Conservation (phyloP, 1,139 yeast genomes). For the Zhuliangozyma blackwelliae region DNA sequence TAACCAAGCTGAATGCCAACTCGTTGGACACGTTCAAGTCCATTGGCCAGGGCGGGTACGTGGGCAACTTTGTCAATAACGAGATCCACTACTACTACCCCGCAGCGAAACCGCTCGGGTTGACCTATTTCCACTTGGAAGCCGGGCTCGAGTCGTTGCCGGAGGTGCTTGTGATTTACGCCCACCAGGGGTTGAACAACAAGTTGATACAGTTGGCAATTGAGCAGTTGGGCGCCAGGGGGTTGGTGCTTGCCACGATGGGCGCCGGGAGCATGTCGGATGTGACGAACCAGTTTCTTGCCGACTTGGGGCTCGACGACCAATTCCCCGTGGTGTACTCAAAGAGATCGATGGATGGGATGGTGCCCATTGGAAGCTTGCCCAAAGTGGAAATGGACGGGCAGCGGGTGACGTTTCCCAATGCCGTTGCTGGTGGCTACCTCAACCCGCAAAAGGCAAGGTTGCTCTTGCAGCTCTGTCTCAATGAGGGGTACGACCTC, state of each 20-base stretch:
- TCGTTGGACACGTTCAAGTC: slow-evolving; percentile 65
- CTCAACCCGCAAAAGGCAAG: slow-evolving; percentile 66
- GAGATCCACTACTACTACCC: slow-evolving; percentile 64
- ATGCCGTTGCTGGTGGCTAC: slow-evolving; percentile 56
- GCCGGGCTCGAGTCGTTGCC: slow-evolving; percentile 22
- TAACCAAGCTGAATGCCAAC: slow-evolving; percentile 67
- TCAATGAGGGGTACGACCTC: slow-evolving; percentile 38
- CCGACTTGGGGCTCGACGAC: slow-evolving; percentile 22
- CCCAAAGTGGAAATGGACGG: slow-evolving; percentile 24
- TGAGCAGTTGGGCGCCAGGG: slow-evolving; percentile 41
- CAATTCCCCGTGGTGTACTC: slow-evolving; percentile 57
- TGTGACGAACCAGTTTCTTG: slow-evolving; percentile 40
- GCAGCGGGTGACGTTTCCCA: slow-evolving; percentile 18
- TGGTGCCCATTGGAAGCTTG: slow-evolving; percentile 37
- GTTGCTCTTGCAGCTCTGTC: slow-evolving; percentile 55
- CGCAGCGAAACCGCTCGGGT: slow-evolving; percentile 54
- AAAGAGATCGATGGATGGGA: slow-evolving; percentile 56
- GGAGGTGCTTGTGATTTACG: slow-evolving; percentile 51
- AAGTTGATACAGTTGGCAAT: slow-evolving; percentile 42
- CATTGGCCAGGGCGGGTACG: slow-evolving; percentile 58
- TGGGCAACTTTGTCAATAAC: slow-evolving; percentile 66
- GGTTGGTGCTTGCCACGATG: slow-evolving; percentile 63
- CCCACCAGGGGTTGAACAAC: slow-evolving; percentile 57
- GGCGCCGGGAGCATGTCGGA: slow-evolving; percentile 67
- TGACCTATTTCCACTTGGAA: slow-evolving; percentile 34